Percentiles rank a stretch among this genome's conserved stretches.
These are phyloP conservation scores for Dovyalis caffra DNA, from an alignment of 345 rosid species.

Conservation along the genomic window DNA sequence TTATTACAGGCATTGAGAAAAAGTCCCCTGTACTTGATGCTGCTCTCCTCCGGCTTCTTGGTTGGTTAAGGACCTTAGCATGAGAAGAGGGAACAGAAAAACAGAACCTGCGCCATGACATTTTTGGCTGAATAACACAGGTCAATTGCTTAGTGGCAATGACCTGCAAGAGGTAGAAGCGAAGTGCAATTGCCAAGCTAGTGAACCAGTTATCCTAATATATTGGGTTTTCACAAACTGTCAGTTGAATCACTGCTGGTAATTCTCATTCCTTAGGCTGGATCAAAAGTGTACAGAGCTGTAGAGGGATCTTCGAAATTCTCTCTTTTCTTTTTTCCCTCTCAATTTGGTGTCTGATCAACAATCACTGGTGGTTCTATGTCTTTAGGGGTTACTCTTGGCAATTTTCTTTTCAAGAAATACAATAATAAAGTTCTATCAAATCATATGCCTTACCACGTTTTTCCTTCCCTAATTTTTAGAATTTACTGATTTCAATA, in stretches of 20 bases:
- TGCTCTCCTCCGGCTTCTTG: constrained; percentile 68
- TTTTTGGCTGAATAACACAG: background rate
- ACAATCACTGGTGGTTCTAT: background rate
- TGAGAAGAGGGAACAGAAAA: constrained; percentile 21
- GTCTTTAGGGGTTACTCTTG: background rate
- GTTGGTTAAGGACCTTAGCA: constrained; percentile 82
- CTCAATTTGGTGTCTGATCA: background rate
- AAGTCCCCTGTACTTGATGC: constrained; percentile 62
- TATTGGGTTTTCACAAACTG: background rate
- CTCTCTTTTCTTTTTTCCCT: background rate
- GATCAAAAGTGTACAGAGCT: background rate
- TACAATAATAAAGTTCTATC: background rate
- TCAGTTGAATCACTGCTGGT: background rate
- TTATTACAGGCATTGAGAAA: constrained; percentile 64
- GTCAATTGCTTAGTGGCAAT: background rate
- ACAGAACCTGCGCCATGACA: background rate
- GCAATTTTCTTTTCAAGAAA: background rate
- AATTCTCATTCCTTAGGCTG: constrained; percentile 1
- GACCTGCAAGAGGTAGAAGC: constrained; percentile 1
- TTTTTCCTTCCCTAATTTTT: background rate
- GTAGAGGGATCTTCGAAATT: constrained; percentile 2
- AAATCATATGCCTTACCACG: background rate
- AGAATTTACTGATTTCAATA: background rate
- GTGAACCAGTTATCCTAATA: background rate
- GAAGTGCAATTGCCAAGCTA: background rate